Conservation (phyloP, 2,329 filamentous ascomycete genomes). For the Alternaria longipes region DNA sequence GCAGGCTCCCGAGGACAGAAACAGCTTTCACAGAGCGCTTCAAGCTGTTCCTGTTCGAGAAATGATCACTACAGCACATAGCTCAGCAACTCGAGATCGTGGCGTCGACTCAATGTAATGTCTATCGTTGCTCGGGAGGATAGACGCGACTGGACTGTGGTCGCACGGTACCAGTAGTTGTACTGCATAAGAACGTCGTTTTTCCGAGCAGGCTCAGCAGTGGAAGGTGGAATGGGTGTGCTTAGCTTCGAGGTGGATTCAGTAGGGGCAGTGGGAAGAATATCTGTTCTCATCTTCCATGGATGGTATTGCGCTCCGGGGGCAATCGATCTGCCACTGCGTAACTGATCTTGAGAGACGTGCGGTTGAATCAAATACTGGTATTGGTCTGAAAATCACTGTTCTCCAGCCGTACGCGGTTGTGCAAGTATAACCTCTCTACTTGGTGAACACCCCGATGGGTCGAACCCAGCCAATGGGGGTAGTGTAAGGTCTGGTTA, state of each 20-base stretch:
- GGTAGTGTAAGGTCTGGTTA: too few relatives aligned
- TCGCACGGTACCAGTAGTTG: background rate
- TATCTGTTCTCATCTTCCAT: background rate
- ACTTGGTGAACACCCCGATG: too few relatives aligned
- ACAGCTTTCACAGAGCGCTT: background rate
- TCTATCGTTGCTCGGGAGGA: background rate
- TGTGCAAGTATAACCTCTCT: too few relatives aligned
- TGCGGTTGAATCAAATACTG: background rate
- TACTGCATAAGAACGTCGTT: background rate
- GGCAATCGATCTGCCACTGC: background rate
- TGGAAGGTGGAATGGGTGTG: background rate
- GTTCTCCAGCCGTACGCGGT: background rate
- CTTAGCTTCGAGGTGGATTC: background rate
- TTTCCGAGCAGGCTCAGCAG: background rate
- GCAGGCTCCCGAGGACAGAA: background rate
- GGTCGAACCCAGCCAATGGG: too few relatives aligned
- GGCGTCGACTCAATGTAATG: background rate
- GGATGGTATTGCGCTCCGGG: background rate
- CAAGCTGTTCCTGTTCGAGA: background rate
- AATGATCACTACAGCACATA: slow-evolving; percentile 1
- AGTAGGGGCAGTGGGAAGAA: background rate
- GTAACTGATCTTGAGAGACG: background rate
- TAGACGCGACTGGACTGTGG: background rate
- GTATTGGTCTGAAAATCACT: background rate
- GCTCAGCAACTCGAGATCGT: background rate